These are phyloP conservation scores for Musa itinerans DNA, from an alignment of 176 grass and related monocot genomes.

Conservation along the genomic window DNA sequence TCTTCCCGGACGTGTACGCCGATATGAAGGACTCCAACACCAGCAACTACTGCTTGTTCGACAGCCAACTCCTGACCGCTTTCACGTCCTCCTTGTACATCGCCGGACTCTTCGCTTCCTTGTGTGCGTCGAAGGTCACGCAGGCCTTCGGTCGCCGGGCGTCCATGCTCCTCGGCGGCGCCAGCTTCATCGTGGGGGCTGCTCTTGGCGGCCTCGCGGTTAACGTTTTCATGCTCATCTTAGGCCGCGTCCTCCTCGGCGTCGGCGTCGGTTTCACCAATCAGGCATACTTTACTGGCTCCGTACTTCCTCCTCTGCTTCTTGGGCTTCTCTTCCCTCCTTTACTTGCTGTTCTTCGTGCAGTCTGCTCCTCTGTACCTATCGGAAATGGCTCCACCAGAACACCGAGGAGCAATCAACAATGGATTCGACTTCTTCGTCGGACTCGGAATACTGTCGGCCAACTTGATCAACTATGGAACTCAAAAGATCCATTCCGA, in stretches of 20 bases:
- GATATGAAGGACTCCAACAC: background rate
- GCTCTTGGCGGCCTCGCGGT: background rate
- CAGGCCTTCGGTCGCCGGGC: background rate
- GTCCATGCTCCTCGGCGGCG: constrained; percentile 9
- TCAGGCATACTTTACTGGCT: background rate
- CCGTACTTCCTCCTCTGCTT: background rate
- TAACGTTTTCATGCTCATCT: constrained; percentile 1
- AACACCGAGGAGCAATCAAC: background rate
- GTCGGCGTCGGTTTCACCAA: constrained; percentile 11
- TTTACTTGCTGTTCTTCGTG: background rate
- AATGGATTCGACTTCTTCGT: background rate
- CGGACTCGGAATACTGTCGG: background rate
- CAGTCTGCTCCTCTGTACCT: background rate
- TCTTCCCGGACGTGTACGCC: constrained; percentile 1
- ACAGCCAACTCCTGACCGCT: background rate
- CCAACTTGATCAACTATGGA: constrained; percentile 4
- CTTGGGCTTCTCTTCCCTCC: background rate
- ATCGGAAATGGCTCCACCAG: background rate
- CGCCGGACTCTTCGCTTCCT: background rate
- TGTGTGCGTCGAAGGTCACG: constrained; percentile 1
- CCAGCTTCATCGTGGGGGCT: background rate
- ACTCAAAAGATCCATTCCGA: background rate
- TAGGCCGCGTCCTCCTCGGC: background rate
- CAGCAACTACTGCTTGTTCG: constrained; percentile 10
- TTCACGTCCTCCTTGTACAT: constrained; percentile 3